A percentile compares a stretch with the other conserved stretches of the same genome.
phyloP scores from a whole-genome alignment of 495 filamentous ascomycete species.

The Tuber melanosporum region DNA sequence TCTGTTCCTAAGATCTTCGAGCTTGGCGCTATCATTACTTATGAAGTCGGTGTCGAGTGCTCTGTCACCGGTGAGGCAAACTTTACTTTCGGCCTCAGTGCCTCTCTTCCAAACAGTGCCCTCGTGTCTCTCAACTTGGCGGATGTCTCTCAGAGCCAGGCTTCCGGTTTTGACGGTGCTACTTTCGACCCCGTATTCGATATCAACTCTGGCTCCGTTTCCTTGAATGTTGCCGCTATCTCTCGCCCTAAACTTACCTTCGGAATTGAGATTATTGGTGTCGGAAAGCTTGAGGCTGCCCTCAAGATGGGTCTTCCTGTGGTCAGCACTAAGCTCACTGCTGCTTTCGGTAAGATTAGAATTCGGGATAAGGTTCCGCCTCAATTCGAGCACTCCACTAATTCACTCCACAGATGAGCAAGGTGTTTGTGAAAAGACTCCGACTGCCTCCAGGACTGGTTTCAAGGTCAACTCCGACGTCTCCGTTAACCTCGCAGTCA shows the following conservation, averaged over 20 bases:
- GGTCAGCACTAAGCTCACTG: slow-evolving; percentile 26
- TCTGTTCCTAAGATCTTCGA: slow-evolving; percentile 37
- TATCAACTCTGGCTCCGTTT: slow-evolving; percentile 29
- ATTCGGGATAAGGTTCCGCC: neutral
- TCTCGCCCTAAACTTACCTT: slow-evolving; percentile 43
- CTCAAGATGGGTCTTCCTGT: slow-evolving; percentile 39
- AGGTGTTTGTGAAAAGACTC: slow-evolving; percentile 31
- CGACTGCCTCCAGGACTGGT: slow-evolving; percentile 38
- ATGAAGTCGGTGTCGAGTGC: slow-evolving; percentile 38
- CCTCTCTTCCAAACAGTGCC: slow-evolving; percentile 40
- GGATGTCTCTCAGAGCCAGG: slow-evolving; percentile 27
- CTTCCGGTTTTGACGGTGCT: slow-evolving; percentile 36
- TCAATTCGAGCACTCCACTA: neutral
- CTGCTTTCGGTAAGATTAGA: slow-evolving; percentile 29
- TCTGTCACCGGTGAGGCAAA: slow-evolving; percentile 34
- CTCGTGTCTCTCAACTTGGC: slow-evolving; percentile 28
- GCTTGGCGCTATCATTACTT: slow-evolving; percentile 39
- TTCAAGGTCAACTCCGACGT: slow-evolving; percentile 34
- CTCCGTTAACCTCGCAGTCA: slow-evolving; percentile 41
- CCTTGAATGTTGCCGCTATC: slow-evolving; percentile 33
- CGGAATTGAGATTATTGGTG: slow-evolving; percentile 37
- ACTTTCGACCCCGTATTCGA: slow-evolving; percentile 36
- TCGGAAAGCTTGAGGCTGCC: slow-evolving; percentile 39
- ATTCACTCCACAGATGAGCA: slow-evolving; percentile 13
- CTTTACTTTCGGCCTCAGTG: slow-evolving; percentile 40